Base-by-base conservation (phyloP, 2,329 filamentous ascomycete species). In the Pseudocercospora fuligena region DNA sequence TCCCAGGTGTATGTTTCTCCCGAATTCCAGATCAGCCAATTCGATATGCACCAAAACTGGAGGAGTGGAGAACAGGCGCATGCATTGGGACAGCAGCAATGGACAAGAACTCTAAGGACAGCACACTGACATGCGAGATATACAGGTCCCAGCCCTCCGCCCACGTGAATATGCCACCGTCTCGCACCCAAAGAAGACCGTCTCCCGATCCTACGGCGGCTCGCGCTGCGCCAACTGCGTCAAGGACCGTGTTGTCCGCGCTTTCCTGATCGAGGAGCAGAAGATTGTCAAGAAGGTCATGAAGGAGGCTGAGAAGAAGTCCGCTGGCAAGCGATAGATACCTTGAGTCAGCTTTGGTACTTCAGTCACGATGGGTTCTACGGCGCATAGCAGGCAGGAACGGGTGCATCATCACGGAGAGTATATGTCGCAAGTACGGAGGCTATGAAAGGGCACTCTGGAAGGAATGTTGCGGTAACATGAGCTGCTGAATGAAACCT, bases 241-340 rank as follows among this genome's bases (percentile, higher is more conserved):
- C 77, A 94, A 94, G 84, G 95, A 99, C 88, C 92, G 95, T 78
- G 92, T 99, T 77, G 93, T 97, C 77, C 93, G 95, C 78, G 95
- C 95, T 73, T 99, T 99, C 91, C 87, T 99, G 83, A 98, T 99
- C 76, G 96, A 99, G 88, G 95, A 99, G 90, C 95, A 99, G 89
- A 99, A 99, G 92, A 98, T 99, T 79, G 95, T 99, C 85, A 99
- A 99, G 93, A 99, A 99, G 92, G 95, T 99, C 79, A 89, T 98
- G 83, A 97, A 97, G 92, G 94, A 98, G 89, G 89, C 88, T 72
- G 92, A 97, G 87, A 91, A 92, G 87, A 91, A 92, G 82, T 70
- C 71, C 66, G 61, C 56, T 19, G 56, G 66, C 67, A 70, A 71
- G 66, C 71, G 72, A 70, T 74, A 73, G 68, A 74, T 66, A 43